These are phyloP conservation scores for Thuja plicata DNA, from an alignment of 83 land plant genomes.

Conservation along the genomic window DNA sequence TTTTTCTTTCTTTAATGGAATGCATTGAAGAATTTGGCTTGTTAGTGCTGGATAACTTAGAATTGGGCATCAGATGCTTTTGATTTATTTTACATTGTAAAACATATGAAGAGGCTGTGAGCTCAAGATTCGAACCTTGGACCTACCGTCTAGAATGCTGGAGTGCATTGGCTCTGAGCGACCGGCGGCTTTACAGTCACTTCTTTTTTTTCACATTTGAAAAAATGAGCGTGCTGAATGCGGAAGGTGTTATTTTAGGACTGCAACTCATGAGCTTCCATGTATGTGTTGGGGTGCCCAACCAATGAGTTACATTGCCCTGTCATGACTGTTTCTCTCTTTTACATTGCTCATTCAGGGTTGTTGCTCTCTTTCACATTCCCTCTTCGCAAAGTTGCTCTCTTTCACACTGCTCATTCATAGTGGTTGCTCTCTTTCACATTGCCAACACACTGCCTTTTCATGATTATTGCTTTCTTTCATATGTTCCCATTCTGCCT, in stretches of 20 bases:
- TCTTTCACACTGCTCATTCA: too few relatives aligned
- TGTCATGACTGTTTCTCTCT: background rate
- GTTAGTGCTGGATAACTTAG: background rate
- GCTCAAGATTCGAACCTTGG: background rate
- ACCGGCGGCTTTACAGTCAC: background rate
- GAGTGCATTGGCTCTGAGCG: background rate
- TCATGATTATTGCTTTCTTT: background rate
- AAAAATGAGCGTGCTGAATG: background rate
- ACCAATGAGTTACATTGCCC: background rate
- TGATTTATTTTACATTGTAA: background rate
- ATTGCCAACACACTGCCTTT: background rate
- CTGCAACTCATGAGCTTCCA: background rate
- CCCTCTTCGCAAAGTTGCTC: too few relatives aligned
- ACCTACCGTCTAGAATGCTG: background rate
- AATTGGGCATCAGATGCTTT: background rate
- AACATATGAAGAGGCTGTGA: background rate
- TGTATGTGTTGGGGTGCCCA: background rate
- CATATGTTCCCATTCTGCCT: background rate
- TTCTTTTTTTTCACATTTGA: background rate
- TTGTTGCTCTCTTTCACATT: too few relatives aligned
- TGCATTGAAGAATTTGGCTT: background rate
- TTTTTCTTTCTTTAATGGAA: background rate
- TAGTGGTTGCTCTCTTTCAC: background rate
- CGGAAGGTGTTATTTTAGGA: background rate
- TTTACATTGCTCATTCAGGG: too few relatives aligned